phyloP scores from a whole-genome alignment of 345 rosid genomes.

The Acer saccharum region DNA sequence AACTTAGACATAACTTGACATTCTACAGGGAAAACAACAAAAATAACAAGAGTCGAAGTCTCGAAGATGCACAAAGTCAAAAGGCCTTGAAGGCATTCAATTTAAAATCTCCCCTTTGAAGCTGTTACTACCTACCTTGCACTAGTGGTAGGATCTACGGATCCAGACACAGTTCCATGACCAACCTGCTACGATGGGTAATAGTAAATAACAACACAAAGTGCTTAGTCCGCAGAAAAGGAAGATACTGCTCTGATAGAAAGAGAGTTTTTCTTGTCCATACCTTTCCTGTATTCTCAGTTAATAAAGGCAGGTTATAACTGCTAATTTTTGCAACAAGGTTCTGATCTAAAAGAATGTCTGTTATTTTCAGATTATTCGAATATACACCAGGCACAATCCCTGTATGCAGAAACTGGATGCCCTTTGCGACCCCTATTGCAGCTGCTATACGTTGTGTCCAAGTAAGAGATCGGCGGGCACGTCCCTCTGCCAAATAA shows the following conservation, averaged over 20 bases:
- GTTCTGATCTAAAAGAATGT: slow-evolving; percentile 83
- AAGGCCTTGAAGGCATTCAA: neutral
- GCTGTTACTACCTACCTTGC: slow-evolving; percentile 44
- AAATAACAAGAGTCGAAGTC: neutral
- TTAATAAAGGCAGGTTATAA: slow-evolving; percentile 77
- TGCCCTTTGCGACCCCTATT: slow-evolving; percentile 86
- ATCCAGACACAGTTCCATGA: slow-evolving; percentile 46
- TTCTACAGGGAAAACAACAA: too few species aligned
- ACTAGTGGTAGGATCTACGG: slow-evolving; percentile 36
- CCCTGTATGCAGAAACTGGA: slow-evolving; percentile 90
- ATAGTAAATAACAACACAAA: slow-evolving; percentile 7
- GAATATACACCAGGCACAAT: slow-evolving; percentile 81
- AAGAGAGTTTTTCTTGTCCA: neutral
- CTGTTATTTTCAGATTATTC: slow-evolving; percentile 78
- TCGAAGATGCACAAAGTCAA: neutral
- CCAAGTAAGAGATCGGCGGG: slow-evolving; percentile 60
- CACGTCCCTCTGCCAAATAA: slow-evolving; percentile 46
- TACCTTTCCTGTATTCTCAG: slow-evolving; percentile 71
- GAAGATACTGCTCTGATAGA: neutral
- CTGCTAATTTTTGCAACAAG: slow-evolving; percentile 80
- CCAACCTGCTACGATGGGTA: slow-evolving; percentile 47
- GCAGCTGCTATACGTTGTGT: slow-evolving; percentile 81
- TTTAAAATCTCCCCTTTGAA: slow-evolving; percentile 1
- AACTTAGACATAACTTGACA: neutral
- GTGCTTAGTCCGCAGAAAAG: neutral